Conservation (phyloP, 2,329 filamentous ascomycete genomes). For the Pseudopyrenochaeta lycopersici region DNA sequence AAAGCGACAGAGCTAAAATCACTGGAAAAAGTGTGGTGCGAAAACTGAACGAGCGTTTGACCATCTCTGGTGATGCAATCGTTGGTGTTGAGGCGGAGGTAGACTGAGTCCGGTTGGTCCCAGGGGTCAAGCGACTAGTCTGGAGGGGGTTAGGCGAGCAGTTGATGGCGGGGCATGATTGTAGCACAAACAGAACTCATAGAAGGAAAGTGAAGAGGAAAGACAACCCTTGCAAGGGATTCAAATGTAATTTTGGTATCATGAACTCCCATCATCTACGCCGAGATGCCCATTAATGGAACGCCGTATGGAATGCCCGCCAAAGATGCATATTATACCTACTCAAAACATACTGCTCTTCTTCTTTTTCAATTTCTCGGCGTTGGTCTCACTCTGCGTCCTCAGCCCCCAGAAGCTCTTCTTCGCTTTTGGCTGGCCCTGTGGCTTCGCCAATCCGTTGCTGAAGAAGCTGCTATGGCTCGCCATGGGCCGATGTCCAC, state of each 20-base stretch:
- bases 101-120: no score
- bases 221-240: not conserved
- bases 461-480: conserved; percentile 49
- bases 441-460: conserved; percentile 36
- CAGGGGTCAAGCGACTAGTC: no score
- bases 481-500: conserved; percentile 34
- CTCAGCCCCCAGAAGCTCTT: conserved; percentile 51
- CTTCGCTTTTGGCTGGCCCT: conserved; percentile 39
- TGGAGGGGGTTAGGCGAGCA: no score
- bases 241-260: conserved; percentile 3
- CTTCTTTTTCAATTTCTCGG: conserved; percentile 53
- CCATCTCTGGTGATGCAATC: no score
- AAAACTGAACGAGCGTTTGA: not conserved
- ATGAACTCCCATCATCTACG: conserved; percentile 19
- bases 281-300: conserved; percentile 19
- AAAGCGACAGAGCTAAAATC: not conserved
- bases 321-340: not conserved
- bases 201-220: not conserved
- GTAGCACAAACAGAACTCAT: not conserved
- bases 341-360: conserved; percentile 54
- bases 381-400: conserved; percentile 39
- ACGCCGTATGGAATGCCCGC: conserved; percentile 12
- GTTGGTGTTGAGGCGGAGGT: no score
- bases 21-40: not conserved
- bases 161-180: no score